Conservation (phyloP, 164 flowering plant species). For the Umbellularia californica region DNA sequence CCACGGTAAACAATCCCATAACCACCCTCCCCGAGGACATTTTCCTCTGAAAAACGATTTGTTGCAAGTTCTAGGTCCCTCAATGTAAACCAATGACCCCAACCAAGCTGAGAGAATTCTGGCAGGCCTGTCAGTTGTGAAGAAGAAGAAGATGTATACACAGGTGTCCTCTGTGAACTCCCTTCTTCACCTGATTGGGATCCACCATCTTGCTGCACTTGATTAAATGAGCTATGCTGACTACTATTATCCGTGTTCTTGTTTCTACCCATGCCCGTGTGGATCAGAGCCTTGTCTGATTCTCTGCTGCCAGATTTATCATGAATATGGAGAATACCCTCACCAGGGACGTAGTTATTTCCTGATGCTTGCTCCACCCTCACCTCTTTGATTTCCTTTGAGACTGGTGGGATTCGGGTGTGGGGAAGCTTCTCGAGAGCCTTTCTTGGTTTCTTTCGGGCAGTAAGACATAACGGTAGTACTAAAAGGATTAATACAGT, state of each 20-base stretch:
- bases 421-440: conserved; percentile 32
- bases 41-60: conserved; percentile 63
- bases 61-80: conserved; percentile 83
- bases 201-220: conserved; percentile 50
- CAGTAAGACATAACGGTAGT: conserved; percentile 47
- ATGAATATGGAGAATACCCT: conserved; percentile 33
- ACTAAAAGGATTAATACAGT: conserved; percentile 33
- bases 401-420: conserved; percentile 42
- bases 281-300: conserved; percentile 51
- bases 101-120: conserved; percentile 84
- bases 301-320: conserved; percentile 55
- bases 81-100: conserved; percentile 96
- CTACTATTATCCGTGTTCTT: conserved; percentile 46
- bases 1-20: conserved; percentile 88
- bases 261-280: conserved; percentile 25
- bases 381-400: conserved; percentile 75
- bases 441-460: conserved; percentile 49
- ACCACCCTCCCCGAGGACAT: conserved; percentile 85
- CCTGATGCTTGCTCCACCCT: conserved; percentile 53
- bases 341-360: conserved; percentile 21
- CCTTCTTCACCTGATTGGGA: conserved; percentile 59
- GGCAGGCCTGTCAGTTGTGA: conserved; percentile 78
- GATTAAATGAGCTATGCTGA: conserved; percentile 54
- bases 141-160: conserved; percentile 35
- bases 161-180: conserved; percentile 19